Percentiles rank a stretch among this genome's conserved stretches.
phyloP scores from a whole-genome alignment of 306 rosid genomes.

The Acacia acuminata region DNA sequence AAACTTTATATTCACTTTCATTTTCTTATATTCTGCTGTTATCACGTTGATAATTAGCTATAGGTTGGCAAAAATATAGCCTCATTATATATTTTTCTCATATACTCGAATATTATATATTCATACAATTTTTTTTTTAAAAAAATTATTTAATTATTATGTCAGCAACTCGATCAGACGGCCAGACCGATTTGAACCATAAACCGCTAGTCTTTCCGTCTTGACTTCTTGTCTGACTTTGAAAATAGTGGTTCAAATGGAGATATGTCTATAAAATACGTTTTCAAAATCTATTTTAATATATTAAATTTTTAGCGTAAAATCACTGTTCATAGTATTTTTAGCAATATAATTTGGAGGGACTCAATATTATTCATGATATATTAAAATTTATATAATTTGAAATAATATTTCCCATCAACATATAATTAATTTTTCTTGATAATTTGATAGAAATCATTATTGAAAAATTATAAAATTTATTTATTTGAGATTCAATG shows the following conservation, averaged over 20 bases:
- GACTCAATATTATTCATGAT: not conserved
- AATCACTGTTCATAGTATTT: not conserved
- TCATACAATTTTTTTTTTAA: too few relatives aligned
- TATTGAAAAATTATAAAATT: not conserved
- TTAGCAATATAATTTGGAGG: not conserved
- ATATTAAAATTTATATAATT: not conserved
- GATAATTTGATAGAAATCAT: not conserved
- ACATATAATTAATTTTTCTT: not conserved
- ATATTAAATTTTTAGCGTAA: not conserved
- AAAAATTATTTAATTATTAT: too few relatives aligned
- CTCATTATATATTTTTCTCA: too few relatives aligned
- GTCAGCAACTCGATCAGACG: accelerated
- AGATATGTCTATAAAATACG: too few relatives aligned
- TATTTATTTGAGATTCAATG: too few relatives aligned
- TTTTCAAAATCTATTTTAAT: not conserved
- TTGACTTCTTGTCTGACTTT: accelerated
- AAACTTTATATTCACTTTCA: too few relatives aligned
- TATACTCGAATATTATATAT: too few relatives aligned
- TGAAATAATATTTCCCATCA: not conserved
- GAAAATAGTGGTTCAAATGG: too few relatives aligned
- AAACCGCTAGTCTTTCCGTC: accelerated
- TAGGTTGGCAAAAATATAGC: too few relatives aligned
- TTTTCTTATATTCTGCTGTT: too few relatives aligned
- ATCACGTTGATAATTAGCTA: too few relatives aligned
- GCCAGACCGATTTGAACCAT: too few relatives aligned